A percentile compares a stretch with the other conserved stretches of the same genome.
phyloP scores from a whole-genome alignment of 1,284 basidiomycete genomes.

The Cryptococcus sp. region DNA sequence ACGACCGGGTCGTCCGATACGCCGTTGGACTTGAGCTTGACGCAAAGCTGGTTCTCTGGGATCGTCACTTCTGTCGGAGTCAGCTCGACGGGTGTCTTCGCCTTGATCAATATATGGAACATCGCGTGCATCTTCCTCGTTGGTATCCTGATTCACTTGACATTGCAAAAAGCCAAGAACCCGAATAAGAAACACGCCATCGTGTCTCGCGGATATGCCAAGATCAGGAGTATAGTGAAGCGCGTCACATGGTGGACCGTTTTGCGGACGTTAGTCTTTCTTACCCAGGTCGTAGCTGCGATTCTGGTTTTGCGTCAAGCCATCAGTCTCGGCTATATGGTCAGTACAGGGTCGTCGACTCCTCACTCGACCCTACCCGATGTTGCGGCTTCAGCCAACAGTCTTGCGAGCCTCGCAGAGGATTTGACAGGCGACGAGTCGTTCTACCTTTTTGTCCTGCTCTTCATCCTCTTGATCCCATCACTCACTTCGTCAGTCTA shows the following conservation, averaged over 20 bases:
- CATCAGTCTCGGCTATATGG: constrained; percentile 14
- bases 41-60: constrained; percentile 13
- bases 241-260: constrained; percentile 7
- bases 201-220: constrained; percentile 1
- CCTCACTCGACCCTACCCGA: constrained; percentile 12
- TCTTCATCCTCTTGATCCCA: constrained; percentile 14
- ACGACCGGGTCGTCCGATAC: not conserved
- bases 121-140: constrained; percentile 15
- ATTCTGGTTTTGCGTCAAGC: constrained; percentile 14
- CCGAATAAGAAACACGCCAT: constrained; percentile 3
- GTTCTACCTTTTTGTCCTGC: constrained; percentile 14
- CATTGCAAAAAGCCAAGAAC: constrained; percentile 3
- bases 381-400: constrained; percentile 3
- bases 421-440: constrained; percentile 1
- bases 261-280: constrained; percentile 6
- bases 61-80: constrained; percentile 7
- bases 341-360: constrained; percentile 2
- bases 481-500: constrained; percentile 12
- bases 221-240: constrained; percentile 1
- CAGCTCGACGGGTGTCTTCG: constrained; percentile 13
- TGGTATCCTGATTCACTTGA: constrained; percentile 11
- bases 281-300: constrained; percentile 4
- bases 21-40: constrained; percentile 11
- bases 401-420: constrained; percentile 3
- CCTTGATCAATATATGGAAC: constrained; percentile 20